Evolutionary conservation across 208 protist species (phyloP).

Genomic region (Entamoeba histolytica): DNA sequence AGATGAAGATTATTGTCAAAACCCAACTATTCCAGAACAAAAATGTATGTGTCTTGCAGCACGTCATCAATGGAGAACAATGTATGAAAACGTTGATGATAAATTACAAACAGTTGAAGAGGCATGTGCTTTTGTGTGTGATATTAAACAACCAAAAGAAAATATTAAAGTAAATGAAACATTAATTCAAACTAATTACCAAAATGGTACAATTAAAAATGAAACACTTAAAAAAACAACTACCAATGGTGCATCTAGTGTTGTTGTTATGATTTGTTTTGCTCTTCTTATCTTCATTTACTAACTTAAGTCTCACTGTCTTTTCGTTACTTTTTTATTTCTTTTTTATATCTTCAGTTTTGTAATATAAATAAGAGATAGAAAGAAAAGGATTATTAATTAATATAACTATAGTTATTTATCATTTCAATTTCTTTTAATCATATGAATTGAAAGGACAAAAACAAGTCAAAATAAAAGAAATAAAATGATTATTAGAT

Average conservation of each 20-base stretch:
- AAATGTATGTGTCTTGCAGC: background rate
- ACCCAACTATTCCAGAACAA: background rate
- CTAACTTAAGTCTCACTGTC: too few relatives aligned
- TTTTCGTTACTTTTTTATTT: too few relatives aligned
- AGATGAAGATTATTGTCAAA: background rate
- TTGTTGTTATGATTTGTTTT: too few relatives aligned
- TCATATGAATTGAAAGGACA: too few relatives aligned
- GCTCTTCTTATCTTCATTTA: too few relatives aligned
- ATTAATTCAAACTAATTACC: background rate
- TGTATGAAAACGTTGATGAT: background rate
- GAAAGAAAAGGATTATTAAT: too few relatives aligned
- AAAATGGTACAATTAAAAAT: background rate
- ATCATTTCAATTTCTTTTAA: too few relatives aligned
- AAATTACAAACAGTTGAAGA: background rate
- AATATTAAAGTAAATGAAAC: background rate
- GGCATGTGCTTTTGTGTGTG: background rate
- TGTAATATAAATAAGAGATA: too few relatives aligned
- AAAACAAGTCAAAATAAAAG: too few relatives aligned
- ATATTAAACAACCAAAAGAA: background rate
- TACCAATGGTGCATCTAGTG: background rate
- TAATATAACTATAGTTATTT: too few relatives aligned
- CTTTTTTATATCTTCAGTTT: too few relatives aligned
- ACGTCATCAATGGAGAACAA: background rate
- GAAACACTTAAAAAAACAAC: background rate
- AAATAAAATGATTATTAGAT: too few relatives aligned